Percentiles rank a stretch among this genome's conserved stretches.
These are phyloP conservation scores for Rhizoclosmatium sp. DNA, from an alignment of 192 early-diverging fungal species.

Conservation along the genomic window DNA sequence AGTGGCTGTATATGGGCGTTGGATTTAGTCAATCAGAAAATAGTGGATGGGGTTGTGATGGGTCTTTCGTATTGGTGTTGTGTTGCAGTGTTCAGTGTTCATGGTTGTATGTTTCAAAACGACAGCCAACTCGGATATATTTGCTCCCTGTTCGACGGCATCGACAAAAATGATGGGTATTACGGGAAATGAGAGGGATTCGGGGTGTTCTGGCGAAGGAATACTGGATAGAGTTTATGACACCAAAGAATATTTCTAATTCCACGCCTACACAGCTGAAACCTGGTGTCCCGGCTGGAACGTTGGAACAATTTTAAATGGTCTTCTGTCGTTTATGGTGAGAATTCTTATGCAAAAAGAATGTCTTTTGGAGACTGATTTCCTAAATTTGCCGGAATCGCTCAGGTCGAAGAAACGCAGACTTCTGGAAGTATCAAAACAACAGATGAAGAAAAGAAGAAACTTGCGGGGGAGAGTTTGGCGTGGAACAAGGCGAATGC, in stretches of 20 bases:
- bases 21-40: too few relatives aligned
- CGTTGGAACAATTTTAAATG: constrained; percentile 95
- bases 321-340: constrained; percentile 96
- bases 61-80: neutral
- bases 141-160: neutral
- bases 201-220: neutral
- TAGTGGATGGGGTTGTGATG: neutral
- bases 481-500: constrained; percentile 77
- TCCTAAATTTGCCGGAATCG: neutral
- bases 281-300: constrained; percentile 98
- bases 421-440: constrained; percentile 93
- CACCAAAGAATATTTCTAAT: neutral
- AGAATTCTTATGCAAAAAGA: too few relatives aligned
- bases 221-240: neutral
- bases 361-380: too few relatives aligned
- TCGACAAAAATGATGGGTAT: neutral
- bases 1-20: too few relatives aligned
- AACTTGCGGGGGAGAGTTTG: constrained; percentile 80
- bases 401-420: constrained; percentile 73
- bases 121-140: too few relatives aligned
- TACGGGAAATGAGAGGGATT: neutral
- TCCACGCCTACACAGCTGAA: constrained; percentile 36
- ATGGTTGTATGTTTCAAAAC: too few relatives aligned
- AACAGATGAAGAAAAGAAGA: constrained; percentile 77
- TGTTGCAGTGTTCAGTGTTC: too few relatives aligned